Base-by-base conservation (phyloP, 805 yeast species). In the Myxozyma nipponensis region DNA sequence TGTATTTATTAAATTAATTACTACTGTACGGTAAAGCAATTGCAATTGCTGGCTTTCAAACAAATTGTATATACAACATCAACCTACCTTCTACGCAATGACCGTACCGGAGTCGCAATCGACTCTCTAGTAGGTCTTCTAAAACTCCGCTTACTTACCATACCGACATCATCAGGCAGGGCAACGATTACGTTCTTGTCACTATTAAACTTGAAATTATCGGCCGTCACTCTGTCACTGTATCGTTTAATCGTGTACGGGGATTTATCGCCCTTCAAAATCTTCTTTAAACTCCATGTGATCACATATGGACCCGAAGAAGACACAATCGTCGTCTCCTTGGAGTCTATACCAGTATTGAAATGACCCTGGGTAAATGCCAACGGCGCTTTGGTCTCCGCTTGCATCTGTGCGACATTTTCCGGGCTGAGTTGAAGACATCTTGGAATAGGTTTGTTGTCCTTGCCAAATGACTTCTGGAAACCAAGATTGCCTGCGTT, bases 291-390 rank as follows among this genome's bases (percentile, higher is more conserved):
- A 10, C 84, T 81, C 96, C 96, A 89, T 1, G 85, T 76, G 21
- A 89, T 77, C 22, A 88, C 84, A 66, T 80, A 89, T 18, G 90
- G 91, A 1, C 96, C 96, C 1, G 83, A 73, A 3, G 91, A 81
- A 1, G 95, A 77, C 22, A 87, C 81, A 44, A 89, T 84, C 1
- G 83, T 74, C 18, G 84, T 81, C 62, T 84, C 93, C 54, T 77
- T 78, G 23, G 78, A 64, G 43, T 76, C 74, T n/a, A 78, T 48
- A 38, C 88, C 88, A 23, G 83, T 74, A 66, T 89, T 86, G 74
- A 89, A 89, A 58, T 77, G 77, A 3, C 95, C 96, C 50, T 75
- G 75, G 2, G 93, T 80, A 66, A 87, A 88, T 21, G 69, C 62
- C 15, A 85, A 66, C 1, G 78, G 74, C 46, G 69, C 67, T 41